Evolutionary conservation across 1,284 basidiomycete genomes (phyloP).

Genomic region (Malassezia vespertilionis): DNA sequence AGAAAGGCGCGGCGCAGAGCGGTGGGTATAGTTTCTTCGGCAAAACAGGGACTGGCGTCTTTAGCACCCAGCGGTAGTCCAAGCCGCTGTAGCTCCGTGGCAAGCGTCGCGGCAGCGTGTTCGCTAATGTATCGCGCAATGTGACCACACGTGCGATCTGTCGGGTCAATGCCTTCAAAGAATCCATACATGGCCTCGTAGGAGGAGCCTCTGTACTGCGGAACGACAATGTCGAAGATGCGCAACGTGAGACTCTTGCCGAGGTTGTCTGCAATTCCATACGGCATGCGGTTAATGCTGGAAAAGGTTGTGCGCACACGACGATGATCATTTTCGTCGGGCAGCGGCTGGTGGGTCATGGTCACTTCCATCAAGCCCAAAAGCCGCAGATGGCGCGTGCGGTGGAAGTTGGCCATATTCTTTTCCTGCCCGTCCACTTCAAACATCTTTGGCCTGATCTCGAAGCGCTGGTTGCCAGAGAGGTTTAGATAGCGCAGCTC

Average conservation of each 20-base stretch:
- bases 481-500: conserved; percentile 80
- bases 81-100: conserved; percentile 28
- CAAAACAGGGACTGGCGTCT: neutral
- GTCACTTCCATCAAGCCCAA: conserved; percentile 98
- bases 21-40: conserved; percentile 1
- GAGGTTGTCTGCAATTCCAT: conserved; percentile 92
- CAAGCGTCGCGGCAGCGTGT: conserved; percentile 29
- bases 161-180: conserved; percentile 60
- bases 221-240: conserved; percentile 87
- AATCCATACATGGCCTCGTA: conserved; percentile 90
- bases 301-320: conserved; percentile 84
- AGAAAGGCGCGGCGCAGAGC: conserved; percentile 41
- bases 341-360: conserved; percentile 54
- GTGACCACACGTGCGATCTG: conserved; percentile 51
- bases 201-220: conserved; percentile 65
- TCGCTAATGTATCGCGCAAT: conserved; percentile 51
- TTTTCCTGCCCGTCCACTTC: conserved; percentile 40
- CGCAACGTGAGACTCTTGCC: conserved; percentile 57
- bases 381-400: conserved; percentile 67
- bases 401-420: conserved; percentile 73
- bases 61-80: neutral
- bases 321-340: conserved; percentile 77
- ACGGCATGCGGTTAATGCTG: conserved; percentile 83
- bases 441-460: conserved; percentile 59
- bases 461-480: conserved; percentile 76